Evolutionary conservation across 2,329 filamentous ascomycete genomes (phyloP).

Genomic region (Metarhizium sp.): DNA sequence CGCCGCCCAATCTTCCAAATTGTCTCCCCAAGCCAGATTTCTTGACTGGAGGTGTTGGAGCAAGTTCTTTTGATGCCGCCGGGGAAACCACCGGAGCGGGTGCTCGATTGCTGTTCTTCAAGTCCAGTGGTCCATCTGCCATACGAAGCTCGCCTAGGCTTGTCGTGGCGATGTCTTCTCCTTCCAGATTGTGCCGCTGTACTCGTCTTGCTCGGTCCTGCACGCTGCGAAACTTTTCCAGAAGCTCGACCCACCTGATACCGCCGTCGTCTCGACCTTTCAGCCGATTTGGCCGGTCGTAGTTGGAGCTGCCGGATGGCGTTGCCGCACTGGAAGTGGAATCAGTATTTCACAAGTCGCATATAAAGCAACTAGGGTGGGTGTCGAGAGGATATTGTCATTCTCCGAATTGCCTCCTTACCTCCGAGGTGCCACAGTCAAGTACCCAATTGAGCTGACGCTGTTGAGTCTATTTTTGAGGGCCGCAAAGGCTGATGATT

Average conservation of each 20-base stretch:
- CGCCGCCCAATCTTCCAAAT: conserved; percentile 62
- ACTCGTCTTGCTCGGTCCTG: conserved; percentile 76
- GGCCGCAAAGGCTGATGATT: conserved; percentile 93
- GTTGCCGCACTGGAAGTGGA: conserved; percentile 29
- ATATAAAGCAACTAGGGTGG: background rate
- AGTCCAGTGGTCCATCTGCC: conserved; percentile 29
- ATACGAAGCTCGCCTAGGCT: conserved; percentile 32
- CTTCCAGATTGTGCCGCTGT: conserved; percentile 48
- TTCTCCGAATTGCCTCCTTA: conserved; percentile 37
- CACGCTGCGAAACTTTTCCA: conserved; percentile 88
- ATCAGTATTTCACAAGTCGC: conserved; percentile 1
- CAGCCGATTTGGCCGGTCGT: conserved; percentile 68
- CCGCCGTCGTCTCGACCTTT: conserved; percentile 72
- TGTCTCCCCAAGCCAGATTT: conserved; percentile 56
- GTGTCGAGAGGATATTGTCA: background rate
- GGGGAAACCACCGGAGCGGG: conserved; percentile 25
- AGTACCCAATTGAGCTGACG: conserved; percentile 91
- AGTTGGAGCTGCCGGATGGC: conserved; percentile 43
- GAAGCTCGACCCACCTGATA: conserved; percentile 84
- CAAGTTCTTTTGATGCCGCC: conserved; percentile 40
- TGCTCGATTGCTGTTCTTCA: conserved; percentile 30
- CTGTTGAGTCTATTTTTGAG: conserved; percentile 95
- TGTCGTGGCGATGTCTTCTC: conserved; percentile 37
- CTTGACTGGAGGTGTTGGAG: conserved; percentile 39
- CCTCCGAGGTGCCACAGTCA: conserved; percentile 74